Conservation (phyloP, 2,329 filamentous ascomycete genomes). For the Aspergillus sp. region DNA sequence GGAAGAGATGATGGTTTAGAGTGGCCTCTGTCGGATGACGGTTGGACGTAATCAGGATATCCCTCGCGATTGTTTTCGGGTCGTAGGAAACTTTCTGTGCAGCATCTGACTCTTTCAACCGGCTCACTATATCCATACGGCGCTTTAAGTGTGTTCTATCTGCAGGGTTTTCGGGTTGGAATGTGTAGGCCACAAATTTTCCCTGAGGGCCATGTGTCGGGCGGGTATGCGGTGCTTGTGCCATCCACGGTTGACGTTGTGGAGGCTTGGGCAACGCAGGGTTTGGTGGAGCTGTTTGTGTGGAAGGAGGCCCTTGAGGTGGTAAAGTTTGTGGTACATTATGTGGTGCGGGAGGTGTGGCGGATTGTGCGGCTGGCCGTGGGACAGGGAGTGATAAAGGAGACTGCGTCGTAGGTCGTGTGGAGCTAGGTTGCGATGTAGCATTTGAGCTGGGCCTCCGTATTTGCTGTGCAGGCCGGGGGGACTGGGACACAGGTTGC, state of each 20-base stretch:
- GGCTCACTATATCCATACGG: constrained; percentile 43
- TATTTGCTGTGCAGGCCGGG: background rate
- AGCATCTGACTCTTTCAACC: constrained; percentile 40
- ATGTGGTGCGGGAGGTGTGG: background rate
- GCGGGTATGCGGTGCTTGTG: background rate
- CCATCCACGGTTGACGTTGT: background rate
- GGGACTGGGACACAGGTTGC: background rate
- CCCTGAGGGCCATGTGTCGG: background rate
- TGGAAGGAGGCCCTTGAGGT: background rate
- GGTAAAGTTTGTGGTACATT: background rate
- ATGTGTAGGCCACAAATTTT: constrained; percentile 12
- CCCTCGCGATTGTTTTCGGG: constrained; percentile 61
- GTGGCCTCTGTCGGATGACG: constrained; percentile 59
- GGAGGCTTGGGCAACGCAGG: background rate
- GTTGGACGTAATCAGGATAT: constrained; percentile 62
- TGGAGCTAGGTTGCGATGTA: background rate
- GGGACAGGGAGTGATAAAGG: too few species aligned
- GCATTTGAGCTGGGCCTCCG: background rate
- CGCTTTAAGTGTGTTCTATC: constrained; percentile 25
- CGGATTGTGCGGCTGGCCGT: background rate
- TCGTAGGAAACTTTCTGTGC: constrained; percentile 55
- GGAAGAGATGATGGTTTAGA: constrained; percentile 60
- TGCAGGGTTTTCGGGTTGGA: constrained; percentile 9
- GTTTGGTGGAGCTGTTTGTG: background rate
- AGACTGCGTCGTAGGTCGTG: too few species aligned